Conservation (phyloP, 2,329 filamentous ascomycete species). For the Nemania bipapillata region DNA sequence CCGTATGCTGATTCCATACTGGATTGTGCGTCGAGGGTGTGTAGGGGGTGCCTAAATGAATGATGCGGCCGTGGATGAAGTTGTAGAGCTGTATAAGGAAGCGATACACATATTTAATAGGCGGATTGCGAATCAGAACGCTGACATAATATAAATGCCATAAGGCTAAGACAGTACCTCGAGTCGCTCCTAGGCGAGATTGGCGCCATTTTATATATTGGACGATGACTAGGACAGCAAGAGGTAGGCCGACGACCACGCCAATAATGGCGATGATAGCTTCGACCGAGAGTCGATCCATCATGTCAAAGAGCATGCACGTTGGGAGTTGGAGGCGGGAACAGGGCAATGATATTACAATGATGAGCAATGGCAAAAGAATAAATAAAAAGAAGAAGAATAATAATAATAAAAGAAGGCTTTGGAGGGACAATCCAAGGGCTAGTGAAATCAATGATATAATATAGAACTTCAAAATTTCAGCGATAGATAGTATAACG, state of each 20-base stretch:
- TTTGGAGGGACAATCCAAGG: too few species aligned
- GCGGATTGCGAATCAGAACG: neutral
- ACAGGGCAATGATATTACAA: neutral
- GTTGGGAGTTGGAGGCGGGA: neutral
- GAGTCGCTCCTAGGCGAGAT: neutral
- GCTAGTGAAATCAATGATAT: too few species aligned
- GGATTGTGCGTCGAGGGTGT: neutral
- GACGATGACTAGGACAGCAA: neutral
- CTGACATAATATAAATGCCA: neutral
- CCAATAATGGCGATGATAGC: conserved; percentile 12
- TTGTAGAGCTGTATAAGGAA: neutral
- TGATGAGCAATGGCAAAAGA: neutral
- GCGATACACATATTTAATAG: neutral
- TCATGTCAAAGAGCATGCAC: neutral
- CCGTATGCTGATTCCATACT: neutral
- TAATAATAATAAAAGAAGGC: too few species aligned
- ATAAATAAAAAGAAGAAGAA: too few species aligned
- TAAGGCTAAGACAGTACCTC: neutral
- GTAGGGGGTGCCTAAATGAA: neutral
- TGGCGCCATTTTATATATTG: conserved; percentile 2
- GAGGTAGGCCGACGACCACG: conserved; percentile 9
- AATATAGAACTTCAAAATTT: too few species aligned
- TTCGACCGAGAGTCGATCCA: neutral
- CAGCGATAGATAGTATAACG: too few species aligned
- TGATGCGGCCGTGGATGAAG: neutral